Evolutionary conservation across 1,284 basidiomycete genomes (phyloP), one percentile per base, ranked within the genome.

Genomic region (Salmacisia buchloeana): DNA sequence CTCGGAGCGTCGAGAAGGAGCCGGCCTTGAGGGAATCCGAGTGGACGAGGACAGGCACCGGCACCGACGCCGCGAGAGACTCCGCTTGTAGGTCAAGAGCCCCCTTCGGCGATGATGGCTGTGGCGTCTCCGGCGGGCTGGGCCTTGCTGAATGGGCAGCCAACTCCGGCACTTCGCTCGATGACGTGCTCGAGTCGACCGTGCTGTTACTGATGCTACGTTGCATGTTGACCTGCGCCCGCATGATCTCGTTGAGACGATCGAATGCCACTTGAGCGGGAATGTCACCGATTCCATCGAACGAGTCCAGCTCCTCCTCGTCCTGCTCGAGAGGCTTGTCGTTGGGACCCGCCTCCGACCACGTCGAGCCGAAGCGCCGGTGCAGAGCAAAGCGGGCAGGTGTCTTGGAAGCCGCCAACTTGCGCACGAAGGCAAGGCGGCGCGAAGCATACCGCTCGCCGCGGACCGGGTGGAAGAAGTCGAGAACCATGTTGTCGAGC

Each of bases 401-500:
- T 3, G 82, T 82, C 4, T 66, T 62, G 34, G 58, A 64, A 1
- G 81, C 72, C 36, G 81, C 80, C 64, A 81, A 71, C 70, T 83
- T 83, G 29, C 82, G 76, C 27, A 83, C 80, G 67, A 83, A 83
- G 33, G 77, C 80, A 60, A 78, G 74, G 49, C 82, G 79, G 31
- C 83, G 80, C 2, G 71, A 65, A 62, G 81, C 77, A 62, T 83
- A 83, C 39, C 83, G 74, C 67, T 78, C 65, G 33, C 78, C 80
- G 29, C 70, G 70, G 29, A 68, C 62, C 6, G 70, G 70, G 65
- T 83, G 82, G 73, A 81, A 82, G 41, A 78, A 80, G 74, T 83
- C 82, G 18, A 82, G 72, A 31, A 81, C 73, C 83, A 83, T 83
- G 68, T 82, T 79, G n/a, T 78, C 80, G 13, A 83, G 74, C 69